Conservation (phyloP, 148 eudicot species). For the Arbutus unedo region DNA sequence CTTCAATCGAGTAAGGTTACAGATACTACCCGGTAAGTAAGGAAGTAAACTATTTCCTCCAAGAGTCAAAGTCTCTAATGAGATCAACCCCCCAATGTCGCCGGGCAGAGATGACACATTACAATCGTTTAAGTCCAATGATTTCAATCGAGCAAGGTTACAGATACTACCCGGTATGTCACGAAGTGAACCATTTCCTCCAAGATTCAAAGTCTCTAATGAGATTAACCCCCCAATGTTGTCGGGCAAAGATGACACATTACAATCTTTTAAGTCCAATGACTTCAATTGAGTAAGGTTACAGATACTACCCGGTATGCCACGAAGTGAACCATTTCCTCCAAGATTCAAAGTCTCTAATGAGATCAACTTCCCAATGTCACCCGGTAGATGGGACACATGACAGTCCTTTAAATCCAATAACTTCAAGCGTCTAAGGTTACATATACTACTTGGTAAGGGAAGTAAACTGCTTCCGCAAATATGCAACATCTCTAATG, state of each 20-base stretch:
- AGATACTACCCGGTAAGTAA: not conserved
- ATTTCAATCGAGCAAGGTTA: not conserved
- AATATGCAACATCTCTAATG: not conserved
- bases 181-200: not conserved
- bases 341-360: not conserved
- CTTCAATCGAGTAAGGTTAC: not conserved
- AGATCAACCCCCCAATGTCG: not conserved
- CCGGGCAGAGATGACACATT: not conserved
- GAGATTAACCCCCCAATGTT: not conserved
- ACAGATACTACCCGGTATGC: not conserved
- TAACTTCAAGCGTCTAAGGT: not conserved
- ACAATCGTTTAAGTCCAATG: not conserved
- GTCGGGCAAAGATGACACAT: not conserved
- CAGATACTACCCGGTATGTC: not conserved
- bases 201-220: not conserved
- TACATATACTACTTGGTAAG: not conserved
- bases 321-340: not conserved
- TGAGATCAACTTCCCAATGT: not conserved
- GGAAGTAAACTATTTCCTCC: not conserved
- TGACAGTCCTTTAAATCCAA: not conserved
- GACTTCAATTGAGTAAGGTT: not conserved
- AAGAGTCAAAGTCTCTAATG: not conserved
- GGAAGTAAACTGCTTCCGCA: not conserved
- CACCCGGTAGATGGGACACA: not conserved
- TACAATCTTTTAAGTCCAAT: not conserved